Evolutionary conservation across 2,329 filamentous ascomycete species (phyloP), one percentile per base, ranked within the genome.

Genomic region (Arthrobotrys megalospora): DNA sequence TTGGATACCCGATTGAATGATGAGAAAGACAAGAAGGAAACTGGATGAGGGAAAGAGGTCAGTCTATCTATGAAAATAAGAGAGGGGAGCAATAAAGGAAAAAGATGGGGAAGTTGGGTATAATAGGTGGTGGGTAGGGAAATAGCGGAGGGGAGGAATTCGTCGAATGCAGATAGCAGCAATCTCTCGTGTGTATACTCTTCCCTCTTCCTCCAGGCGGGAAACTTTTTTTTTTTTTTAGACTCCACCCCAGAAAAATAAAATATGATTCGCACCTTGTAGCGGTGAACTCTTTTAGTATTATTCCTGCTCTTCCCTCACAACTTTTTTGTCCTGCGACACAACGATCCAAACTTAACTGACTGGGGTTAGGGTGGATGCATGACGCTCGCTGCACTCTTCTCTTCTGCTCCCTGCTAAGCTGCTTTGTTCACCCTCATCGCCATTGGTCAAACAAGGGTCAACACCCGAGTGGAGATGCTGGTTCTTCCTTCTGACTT

Each of bases 381-480:
- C 73, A 77, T 77, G 73, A 71, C 73, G 73, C 73, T 70, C 47
- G 66, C 73, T 77, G 73, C 73, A 77, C 73, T 76, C 70, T 75
- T 75, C 72, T 76, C 55, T 60, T 68, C 47, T 77, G 58, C 73
- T 70, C 66, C 66, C 65, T 76, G 72, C 73, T 70, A 50, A 70
- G 60, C 50, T 77, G 73, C 73, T 77, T 77, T 77, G 73, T 77
- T 77, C 73, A 70, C 67, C 58, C 73, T 60, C 73, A 77, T 67
- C 66, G 58, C 60, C 60, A 77, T 77, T 77, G 73, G 73, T 68
- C 73, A 71, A 77, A 71, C 73, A 77, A 71, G 73, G 73, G 73
- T 62, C 48, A 48, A 77, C 66, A 77, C 73, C 73, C 73, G 73
- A 77, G 73, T 77, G 73, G 73, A 77, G 73, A 76, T 76, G 71